Evolutionary conservation across 805 yeast genomes (phyloP), one percentile per base, ranked within the genome.

Genomic region (Pichia thaimueangensis): DNA sequence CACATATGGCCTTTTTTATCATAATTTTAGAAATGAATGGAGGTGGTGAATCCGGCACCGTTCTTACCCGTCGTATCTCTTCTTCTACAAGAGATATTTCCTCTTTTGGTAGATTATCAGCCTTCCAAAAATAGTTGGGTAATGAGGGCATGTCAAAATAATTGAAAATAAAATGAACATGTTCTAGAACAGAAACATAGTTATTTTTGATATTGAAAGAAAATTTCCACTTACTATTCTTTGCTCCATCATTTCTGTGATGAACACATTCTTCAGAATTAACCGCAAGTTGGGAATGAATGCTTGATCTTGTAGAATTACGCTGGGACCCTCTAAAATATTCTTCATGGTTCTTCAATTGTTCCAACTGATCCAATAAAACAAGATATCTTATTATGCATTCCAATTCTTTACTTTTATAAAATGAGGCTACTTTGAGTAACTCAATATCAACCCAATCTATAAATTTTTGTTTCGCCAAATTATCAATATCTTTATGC

Each of bases 391-490:
- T 65, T 43, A 73, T 75, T 27, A 74, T 65, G 1, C 74, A 77
- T 20, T 74, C 82, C 19, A 67, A 65, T 52, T 85, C 93, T 50
- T 72, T 76, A 24, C 70, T 74, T 34, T 57, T 66, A 58, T 73
- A 86, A 53, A 86, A 86, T 0, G 30, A 37, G 29, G 83, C 76
- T 6, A 86, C 81, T 58, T 78, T 82, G 2, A 35, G 45, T 20
- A 81, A 63, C 57, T 86, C 82, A 0, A 53, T 43, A 40, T 83
- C 82, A 6, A 86, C 69, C 94, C 95, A 86, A 2, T 54, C 59
- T 12, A 70, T 48, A 49, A 86, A 87, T 40, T 72, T 73, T 4
- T 56, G 48, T 37, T 66, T 69, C 5, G 67, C 72, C 6, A 64
- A 60, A 21, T 55, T 59, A 7, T 60, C 53, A 20, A 59, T 45